A percentile compares a stretch with the other conserved stretches of the same genome.
Evolutionary conservation across 2,329 filamentous ascomycete species (phyloP).

Genomic region (Cladorrhinum sp.): DNA sequence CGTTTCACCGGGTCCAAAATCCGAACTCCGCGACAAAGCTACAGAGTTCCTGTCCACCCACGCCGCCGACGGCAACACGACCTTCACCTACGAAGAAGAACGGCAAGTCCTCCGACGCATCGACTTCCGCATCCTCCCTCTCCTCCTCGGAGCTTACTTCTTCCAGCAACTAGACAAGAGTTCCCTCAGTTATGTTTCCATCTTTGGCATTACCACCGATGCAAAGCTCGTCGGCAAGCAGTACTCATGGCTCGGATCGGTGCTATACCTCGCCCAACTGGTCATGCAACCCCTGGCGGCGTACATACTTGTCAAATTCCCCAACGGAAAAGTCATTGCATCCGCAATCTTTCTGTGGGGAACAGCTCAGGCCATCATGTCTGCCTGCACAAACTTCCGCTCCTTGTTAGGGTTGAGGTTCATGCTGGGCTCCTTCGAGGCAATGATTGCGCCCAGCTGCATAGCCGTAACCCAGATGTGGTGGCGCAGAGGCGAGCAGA

Average conservation of each 20-base stretch:
- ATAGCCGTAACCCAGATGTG: conserved; percentile 54
- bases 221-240: conserved; percentile 46
- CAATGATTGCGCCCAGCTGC: conserved; percentile 49
- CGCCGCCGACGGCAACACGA: conserved; percentile 32
- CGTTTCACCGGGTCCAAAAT: not conserved
- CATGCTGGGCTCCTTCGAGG: conserved; percentile 46
- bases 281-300: conserved; percentile 56
- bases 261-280: conserved; percentile 59
- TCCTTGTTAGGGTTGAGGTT: conserved; percentile 45
- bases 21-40: conserved; percentile 38
- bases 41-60: conserved; percentile 44
- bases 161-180: conserved; percentile 56
- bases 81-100: conserved; percentile 50
- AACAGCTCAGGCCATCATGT: conserved; percentile 46
- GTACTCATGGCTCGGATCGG: conserved; percentile 59
- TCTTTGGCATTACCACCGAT: conserved; percentile 48
- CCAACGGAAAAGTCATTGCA: conserved; percentile 52
- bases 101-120: conserved; percentile 45
- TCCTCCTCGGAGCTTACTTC: conserved; percentile 55
- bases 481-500: conserved; percentile 52
- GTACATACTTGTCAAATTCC: conserved; percentile 49
- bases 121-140: conserved; percentile 47
- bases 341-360: conserved; percentile 55
- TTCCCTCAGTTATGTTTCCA: conserved; percentile 43
- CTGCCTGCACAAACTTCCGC: conserved; percentile 46